Base-by-base conservation (phyloP, 1,284 basidiomycete species). In the Peniophora sp. region DNA sequence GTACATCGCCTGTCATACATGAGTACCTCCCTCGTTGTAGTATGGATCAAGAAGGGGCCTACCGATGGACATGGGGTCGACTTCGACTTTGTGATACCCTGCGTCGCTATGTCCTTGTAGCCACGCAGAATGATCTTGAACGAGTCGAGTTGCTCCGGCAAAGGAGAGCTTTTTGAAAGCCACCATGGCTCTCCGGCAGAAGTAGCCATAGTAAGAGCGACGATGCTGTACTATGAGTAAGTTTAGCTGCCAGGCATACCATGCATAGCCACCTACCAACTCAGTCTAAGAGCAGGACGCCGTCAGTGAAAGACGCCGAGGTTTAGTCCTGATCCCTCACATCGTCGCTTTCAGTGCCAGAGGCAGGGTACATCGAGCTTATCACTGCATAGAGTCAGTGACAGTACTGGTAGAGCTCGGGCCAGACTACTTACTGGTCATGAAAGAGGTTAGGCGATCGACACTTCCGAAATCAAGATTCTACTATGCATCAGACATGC, bases 181-280 rank as follows among this genome's bases (percentile, higher is more conserved):
- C 47, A 88, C 71, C 54, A 75, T 83, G 60, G 84, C 88, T 43
- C 88, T 75, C 47, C 88, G 81, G 57, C 76, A 81, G 57, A 90
- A 90, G 58, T 80, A 86, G 2, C 88, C 88, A 63, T 90, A 88
- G 27, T 88, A 66, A 1, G 88, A 91, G n/a, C 86, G 81, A 34
- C 81, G 78, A 50, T 69, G 68, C 83, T 83, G 50, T n/a, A 15
- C 42, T 44, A 9, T 52, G 49, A 22, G 49, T 47, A 18, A 35
- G 2, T 27, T 3, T 14, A 24, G 39, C 17, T 3, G 36, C 11
- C 24, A 46, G 42, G 32, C 24, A 5, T 22, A 22, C n/a, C n/a
- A 36, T 12, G 15, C 22, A n/a, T 1, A 24, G n/a, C 27, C 3
- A 57, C 62, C 51, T 42, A 66, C 62, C 53, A 60, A 48, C 11